phyloP scores from a whole-genome alignment of 1,139 yeast species.

The Candida sojae region DNA sequence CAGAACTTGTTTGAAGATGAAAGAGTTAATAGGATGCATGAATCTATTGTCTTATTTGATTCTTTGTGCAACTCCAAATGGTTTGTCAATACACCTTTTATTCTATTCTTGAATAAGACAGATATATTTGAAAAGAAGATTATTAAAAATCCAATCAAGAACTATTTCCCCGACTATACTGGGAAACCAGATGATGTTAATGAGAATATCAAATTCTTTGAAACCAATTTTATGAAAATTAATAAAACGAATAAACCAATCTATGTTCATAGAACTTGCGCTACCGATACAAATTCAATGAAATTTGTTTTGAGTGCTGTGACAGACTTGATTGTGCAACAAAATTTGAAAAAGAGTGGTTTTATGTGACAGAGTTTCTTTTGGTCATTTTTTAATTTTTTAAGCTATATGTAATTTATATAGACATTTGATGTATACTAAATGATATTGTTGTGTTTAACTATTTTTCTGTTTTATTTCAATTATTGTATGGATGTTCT shows the following conservation, averaged over 20 bases:
- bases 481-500: neutral
- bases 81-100: slow-evolving; percentile 86
- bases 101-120: slow-evolving; percentile 83
- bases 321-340: slow-evolving; percentile 86
- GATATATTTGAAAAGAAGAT: slow-evolving; percentile 80
- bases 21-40: slow-evolving; percentile 87
- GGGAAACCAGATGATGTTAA: slow-evolving; percentile 66
- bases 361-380: slow-evolving; percentile 46
- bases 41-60: slow-evolving; percentile 81
- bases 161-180: slow-evolving; percentile 71
- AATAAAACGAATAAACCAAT: slow-evolving; percentile 73
- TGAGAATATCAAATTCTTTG: slow-evolving; percentile 68
- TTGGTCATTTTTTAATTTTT: neutral
- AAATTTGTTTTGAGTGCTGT: slow-evolving; percentile 88
- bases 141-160: slow-evolving; percentile 58
- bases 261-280: slow-evolving; percentile 92
- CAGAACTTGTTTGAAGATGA: slow-evolving; percentile 90
- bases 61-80: slow-evolving; percentile 83
- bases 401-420: neutral
- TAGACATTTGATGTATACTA: neutral
- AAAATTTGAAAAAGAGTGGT: slow-evolving; percentile 81
- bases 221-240: slow-evolving; percentile 58
- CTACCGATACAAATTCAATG: slow-evolving; percentile 90
- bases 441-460: neutral
- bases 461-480: neutral